phyloP scores from a whole-genome alignment of 148 eudicot species.

The Chenopodium quinoa region DNA sequence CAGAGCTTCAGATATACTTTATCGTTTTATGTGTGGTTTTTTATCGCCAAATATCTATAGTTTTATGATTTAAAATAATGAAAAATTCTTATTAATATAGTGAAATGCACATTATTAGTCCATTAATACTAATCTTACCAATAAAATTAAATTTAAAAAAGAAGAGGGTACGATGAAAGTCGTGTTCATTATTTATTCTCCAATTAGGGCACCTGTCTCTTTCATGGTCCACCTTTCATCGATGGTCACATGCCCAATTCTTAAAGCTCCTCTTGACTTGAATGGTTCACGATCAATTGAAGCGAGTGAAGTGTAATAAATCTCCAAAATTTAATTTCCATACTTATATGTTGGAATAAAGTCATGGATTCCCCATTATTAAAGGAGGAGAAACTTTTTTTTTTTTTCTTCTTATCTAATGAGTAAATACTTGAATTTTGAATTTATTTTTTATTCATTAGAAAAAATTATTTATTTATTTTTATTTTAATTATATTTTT shows the following conservation, averaged over 20 bases:
- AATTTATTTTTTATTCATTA: too few relatives aligned
- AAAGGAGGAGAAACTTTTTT: not conserved
- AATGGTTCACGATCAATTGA: not conserved
- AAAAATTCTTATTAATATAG: too few relatives aligned
- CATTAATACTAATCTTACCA: too few relatives aligned
- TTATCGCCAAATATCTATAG: too few relatives aligned
- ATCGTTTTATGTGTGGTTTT: too few relatives aligned
- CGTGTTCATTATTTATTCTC: not conserved
- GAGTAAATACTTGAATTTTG: not conserved
- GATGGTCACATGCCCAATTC: not conserved
- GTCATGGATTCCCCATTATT: conserved; percentile 6
- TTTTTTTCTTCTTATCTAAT: not conserved
- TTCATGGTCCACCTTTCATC: not conserved
- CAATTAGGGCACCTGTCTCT: not conserved
- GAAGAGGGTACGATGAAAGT: too few relatives aligned
- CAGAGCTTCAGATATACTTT: too few relatives aligned
- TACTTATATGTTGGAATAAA: not conserved
- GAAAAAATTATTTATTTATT: too few relatives aligned
- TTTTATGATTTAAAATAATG: too few relatives aligned
- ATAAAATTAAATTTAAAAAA: too few relatives aligned
- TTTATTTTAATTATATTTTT: not conserved
- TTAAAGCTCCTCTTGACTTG: not conserved
- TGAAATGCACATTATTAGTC: too few relatives aligned
- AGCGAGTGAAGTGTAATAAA: not conserved
- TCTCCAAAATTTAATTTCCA: not conserved